These are phyloP conservation scores for Cladophialophora immunda DNA, from an alignment of 2,329 filamentous ascomycete species.

Conservation along the genomic window DNA sequence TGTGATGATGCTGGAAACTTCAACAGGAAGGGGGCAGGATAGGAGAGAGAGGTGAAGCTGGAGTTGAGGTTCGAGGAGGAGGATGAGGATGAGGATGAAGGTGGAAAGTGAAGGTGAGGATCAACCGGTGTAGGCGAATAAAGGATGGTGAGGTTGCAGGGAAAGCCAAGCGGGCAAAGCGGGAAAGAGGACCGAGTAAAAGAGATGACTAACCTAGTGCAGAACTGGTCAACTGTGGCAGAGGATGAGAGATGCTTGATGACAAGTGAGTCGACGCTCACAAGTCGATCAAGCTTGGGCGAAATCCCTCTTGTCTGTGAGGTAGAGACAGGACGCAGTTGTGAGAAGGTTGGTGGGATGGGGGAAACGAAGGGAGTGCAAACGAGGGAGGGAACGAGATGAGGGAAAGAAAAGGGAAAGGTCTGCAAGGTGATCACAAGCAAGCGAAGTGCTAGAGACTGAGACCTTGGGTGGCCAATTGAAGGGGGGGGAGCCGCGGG, in stretches of 20 bases:
- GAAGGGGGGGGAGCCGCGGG: neutral
- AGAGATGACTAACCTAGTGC: slow-evolving; percentile 31
- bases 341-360: slow-evolving; percentile 23
- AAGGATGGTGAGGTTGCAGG: slow-evolving; percentile 12
- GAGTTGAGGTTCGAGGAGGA: neutral
- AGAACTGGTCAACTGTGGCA: slow-evolving; percentile 20
- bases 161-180: slow-evolving; percentile 19
- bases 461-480: slow-evolving; percentile 1
- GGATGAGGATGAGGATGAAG: neutral
- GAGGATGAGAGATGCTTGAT: slow-evolving; percentile 16
- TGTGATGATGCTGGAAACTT: neutral
- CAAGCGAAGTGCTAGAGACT: slow-evolving; percentile 13
- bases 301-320: slow-evolving; percentile 1
- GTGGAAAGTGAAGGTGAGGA: slow-evolving; percentile 18
- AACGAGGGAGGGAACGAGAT: slow-evolving; percentile 5
- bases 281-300: slow-evolving; percentile 33
- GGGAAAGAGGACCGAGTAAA: slow-evolving; percentile 8
- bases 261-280: slow-evolving; percentile 38
- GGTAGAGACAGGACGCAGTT: slow-evolving; percentile 10
- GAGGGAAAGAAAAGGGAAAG: slow-evolving; percentile 13
- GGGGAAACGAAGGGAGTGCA: slow-evolving; percentile 15
- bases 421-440: neutral
- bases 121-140: slow-evolving; percentile 27
- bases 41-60: neutral
- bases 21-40: neutral